phyloP scores from a whole-genome alignment of 2,329 filamentous ascomycete genomes.

The Blastomyces parvus region DNA sequence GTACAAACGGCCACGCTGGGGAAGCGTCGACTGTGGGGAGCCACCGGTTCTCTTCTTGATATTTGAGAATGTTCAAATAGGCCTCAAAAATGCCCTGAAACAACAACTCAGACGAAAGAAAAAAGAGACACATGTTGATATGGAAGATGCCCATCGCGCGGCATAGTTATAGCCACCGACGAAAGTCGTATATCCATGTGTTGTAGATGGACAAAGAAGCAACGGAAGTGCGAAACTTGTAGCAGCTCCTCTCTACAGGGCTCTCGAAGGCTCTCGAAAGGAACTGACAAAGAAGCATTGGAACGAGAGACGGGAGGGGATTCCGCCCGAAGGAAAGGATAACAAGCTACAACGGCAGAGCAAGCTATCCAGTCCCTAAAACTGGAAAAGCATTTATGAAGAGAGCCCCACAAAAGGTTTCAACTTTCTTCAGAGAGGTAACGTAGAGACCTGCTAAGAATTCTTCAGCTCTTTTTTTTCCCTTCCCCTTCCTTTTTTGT shows the following conservation, averaged over 20 bases:
- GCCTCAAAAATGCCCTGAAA: not conserved
- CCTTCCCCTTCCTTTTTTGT: no score
- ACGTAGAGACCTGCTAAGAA: not conserved
- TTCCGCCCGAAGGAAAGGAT: not conserved
- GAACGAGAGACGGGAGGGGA: not conserved
- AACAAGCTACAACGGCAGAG: not conserved
- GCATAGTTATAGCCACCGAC: constrained; percentile 2
- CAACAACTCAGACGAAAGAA: not conserved
- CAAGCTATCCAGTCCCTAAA: not conserved
- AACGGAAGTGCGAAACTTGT: constrained; percentile 1
- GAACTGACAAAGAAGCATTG: constrained; percentile 2
- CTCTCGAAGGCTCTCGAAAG: not conserved
- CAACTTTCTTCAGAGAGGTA: not conserved
- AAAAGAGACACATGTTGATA: not conserved
- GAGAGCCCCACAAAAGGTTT: not conserved
- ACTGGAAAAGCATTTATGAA: not conserved
- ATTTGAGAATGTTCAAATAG: not conserved
- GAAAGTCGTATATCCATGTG: not conserved
- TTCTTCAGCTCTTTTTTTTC: not conserved
- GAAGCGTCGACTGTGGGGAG: not conserved
- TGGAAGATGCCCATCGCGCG: not conserved
- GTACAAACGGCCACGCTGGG: not conserved
- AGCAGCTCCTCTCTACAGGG: not conserved
- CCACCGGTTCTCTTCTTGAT: not conserved
- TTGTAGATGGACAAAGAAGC: not conserved